These are phyloP conservation scores for Cucumis cinereus DNA, from an alignment of 306 rosid genomes.

Conservation along the genomic window DNA sequence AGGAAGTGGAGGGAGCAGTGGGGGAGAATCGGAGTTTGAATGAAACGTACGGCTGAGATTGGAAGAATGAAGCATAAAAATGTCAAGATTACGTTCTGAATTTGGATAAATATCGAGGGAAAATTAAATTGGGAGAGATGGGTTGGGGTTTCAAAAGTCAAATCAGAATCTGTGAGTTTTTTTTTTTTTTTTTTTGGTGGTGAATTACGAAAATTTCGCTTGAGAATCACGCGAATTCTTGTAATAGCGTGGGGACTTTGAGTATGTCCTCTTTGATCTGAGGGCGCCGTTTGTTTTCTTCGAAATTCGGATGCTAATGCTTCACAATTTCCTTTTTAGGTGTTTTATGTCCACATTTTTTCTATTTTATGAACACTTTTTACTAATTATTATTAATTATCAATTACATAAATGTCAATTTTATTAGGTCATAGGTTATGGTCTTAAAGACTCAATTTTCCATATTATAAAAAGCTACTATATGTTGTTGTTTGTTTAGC, in stretches of 20 bases:
- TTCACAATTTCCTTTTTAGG: background rate
- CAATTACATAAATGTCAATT: no score
- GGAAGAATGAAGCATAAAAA: background rate
- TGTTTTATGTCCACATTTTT: no score
- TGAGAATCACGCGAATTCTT: slow-evolving; percentile 31
- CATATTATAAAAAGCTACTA: no score
- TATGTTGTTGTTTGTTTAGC: no score
- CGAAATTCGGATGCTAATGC: background rate
- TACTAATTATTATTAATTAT: no score
- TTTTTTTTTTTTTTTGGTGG: background rate
- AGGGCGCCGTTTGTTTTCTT: background rate
- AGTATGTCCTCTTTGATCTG: background rate
- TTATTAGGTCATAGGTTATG: no score
- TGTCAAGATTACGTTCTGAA: background rate
- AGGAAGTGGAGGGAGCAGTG: background rate
- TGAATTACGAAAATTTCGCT: slow-evolving; percentile 27
- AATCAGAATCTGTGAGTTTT: background rate
- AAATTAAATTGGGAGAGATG: background rate
- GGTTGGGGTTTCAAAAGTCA: background rate
- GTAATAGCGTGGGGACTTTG: background rate
- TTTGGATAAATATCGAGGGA: background rate
- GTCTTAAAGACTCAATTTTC: no score
- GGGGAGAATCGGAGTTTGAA: background rate
- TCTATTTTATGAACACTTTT: no score
- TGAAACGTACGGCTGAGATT: slow-evolving; percentile 2